A percentile compares a stretch with the other conserved stretches of the same genome.
Conservation (phyloP, 805 yeast genomes). For the Wickerhamomyces alni region DNA sequence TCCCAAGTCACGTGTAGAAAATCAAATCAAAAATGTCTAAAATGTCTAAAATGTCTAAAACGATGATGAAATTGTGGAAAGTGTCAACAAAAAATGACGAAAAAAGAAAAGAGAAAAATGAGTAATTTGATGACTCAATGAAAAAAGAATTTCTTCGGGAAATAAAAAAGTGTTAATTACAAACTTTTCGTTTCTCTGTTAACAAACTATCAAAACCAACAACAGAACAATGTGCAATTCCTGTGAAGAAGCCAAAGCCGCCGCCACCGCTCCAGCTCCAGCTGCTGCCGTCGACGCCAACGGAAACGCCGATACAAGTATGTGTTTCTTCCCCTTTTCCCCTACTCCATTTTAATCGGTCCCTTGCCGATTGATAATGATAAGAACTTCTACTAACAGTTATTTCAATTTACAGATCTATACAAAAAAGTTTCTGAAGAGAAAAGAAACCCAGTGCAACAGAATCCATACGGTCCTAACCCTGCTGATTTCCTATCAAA, state of each 20-base stretch:
- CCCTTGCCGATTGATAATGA: too few relatives aligned
- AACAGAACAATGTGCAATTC: constrained; percentile 17
- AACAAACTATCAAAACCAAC: background rate
- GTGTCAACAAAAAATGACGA: background rate
- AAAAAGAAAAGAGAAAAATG: background rate
- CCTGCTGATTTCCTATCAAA: constrained; percentile 90
- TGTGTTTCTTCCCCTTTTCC: background rate
- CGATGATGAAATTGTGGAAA: too few relatives aligned
- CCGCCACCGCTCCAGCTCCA: background rate
- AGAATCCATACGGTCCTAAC: constrained; percentile 91
- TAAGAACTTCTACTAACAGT: constrained; percentile 14
- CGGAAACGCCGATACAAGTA: constrained; percentile 9
- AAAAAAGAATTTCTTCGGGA: too few relatives aligned
- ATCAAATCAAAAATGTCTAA: too few relatives aligned
- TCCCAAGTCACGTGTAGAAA: too few relatives aligned
- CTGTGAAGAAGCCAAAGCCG: constrained; percentile 21
- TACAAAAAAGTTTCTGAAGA: constrained; percentile 44
- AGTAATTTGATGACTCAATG: background rate
- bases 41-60: background rate
- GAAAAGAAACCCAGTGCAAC: constrained; percentile 28
- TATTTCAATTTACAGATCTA: constrained; percentile 4
- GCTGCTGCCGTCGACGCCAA: background rate
- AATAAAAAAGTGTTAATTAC: background rate
- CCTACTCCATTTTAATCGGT: background rate
- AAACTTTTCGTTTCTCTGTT: background rate